Evolutionary conservation across 192 early-diverging fungal genomes (phyloP).

Genomic region (Gryganskiella cystojenkinii): DNA sequence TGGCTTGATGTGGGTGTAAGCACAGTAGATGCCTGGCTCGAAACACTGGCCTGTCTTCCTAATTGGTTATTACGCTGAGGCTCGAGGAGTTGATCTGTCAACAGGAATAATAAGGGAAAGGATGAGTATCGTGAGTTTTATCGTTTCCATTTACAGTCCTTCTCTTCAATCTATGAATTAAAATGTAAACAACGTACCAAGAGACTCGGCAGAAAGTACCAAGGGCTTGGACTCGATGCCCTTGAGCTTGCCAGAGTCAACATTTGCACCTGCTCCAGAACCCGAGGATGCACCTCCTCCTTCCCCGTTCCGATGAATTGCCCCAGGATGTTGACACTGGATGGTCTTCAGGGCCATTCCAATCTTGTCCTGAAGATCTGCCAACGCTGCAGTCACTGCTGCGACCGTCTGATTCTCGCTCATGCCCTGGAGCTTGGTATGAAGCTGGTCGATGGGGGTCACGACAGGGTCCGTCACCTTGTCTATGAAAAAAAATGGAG

Average conservation of each 20-base stretch:
- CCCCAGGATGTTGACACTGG: slow-evolving; percentile 23
- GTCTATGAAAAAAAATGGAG: slow-evolving; percentile 10
- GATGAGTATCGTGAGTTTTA: not conserved
- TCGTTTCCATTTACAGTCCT: not conserved
- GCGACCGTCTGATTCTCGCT: slow-evolving; percentile 38
- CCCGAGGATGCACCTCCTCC: not conserved
- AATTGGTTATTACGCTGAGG: slow-evolving; percentile 10
- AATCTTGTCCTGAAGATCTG: slow-evolving; percentile 36
- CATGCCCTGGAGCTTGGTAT: slow-evolving; percentile 14
- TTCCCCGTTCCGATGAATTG: not conserved
- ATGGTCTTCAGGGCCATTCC: slow-evolving; percentile 23
- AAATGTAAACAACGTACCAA: slow-evolving; percentile 17
- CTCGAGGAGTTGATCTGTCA: slow-evolving; percentile 35
- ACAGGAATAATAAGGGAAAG: not conserved
- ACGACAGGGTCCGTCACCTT: slow-evolving; percentile 36
- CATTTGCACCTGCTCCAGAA: not conserved
- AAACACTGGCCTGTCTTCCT: slow-evolving; percentile 12
- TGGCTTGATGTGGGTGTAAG: no score
- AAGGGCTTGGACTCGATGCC: slow-evolving; percentile 18
- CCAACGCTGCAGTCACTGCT: slow-evolving; percentile 23
- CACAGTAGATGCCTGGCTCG: slow-evolving; percentile 40
- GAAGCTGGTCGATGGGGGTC: slow-evolving; percentile 17
- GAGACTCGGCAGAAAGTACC: slow-evolving; percentile 33
- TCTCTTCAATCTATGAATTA: not conserved
- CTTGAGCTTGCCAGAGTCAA: not conserved